Evolutionary conservation across 2,329 filamentous ascomycete genomes (phyloP).

Genomic region (Alternaria gaisen): DNA sequence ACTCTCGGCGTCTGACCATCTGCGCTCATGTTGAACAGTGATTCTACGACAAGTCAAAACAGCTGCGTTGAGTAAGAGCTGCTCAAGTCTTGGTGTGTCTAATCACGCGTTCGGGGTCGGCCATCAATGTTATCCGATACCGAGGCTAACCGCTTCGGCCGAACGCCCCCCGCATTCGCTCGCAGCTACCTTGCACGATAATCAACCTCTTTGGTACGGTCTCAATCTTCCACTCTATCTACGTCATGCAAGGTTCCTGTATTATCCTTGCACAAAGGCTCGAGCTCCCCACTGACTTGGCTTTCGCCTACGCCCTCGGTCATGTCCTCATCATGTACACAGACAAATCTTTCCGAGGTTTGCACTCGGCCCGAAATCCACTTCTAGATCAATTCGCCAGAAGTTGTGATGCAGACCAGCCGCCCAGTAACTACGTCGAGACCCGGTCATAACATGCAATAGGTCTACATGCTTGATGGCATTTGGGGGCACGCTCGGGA

Average conservation of each 20-base stretch:
- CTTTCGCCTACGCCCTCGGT: no score
- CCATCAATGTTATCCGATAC: neutral
- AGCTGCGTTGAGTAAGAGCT: neutral
- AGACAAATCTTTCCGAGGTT: no score
- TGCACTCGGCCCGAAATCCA: no score
- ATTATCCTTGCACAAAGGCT: no score
- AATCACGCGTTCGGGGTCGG: neutral
- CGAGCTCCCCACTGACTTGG: no score
- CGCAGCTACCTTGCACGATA: neutral
- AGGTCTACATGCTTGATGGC: neutral
- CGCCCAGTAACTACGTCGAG: neutral
- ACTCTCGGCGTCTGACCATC: slow-evolving; percentile 30
- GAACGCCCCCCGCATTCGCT: neutral
- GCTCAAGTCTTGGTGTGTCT: neutral
- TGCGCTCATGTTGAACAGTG: slow-evolving; percentile 24
- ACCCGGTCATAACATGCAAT: neutral
- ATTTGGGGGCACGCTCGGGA: no score
- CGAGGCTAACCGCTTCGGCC: slow-evolving; percentile 7
- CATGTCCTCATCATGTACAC: no score
- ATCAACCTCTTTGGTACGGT: neutral
- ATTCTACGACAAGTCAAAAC: neutral
- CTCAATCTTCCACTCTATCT: neutral
- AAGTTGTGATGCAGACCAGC: neutral
- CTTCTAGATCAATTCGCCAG: no score
- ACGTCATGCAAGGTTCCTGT: neutral